Conservation (phyloP, 306 rosid species). For the Vigna reflexopilosa region DNA sequence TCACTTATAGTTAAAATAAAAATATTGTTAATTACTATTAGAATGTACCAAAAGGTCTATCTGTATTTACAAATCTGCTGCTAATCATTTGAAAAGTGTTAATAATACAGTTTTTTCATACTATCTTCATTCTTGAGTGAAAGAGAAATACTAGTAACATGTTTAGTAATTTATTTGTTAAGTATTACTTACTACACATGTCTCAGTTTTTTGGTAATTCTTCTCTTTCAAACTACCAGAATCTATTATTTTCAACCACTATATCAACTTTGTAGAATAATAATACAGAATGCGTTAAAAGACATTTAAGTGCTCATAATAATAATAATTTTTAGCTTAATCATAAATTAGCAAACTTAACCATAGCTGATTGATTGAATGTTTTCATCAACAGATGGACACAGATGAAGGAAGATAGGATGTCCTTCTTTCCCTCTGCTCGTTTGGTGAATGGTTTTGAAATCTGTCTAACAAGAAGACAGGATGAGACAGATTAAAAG, state of each 20-base stretch:
- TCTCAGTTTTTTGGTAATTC: too few relatives aligned
- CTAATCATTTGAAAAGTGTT: too few relatives aligned
- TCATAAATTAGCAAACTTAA: neutral
- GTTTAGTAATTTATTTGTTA: too few relatives aligned
- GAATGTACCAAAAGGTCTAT: too few relatives aligned
- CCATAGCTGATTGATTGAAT: slow-evolving; percentile 18
- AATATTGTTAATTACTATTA: too few relatives aligned
- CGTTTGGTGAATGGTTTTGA: slow-evolving; percentile 87
- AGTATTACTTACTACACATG: too few relatives aligned
- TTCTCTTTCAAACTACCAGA: neutral
- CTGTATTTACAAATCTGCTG: too few relatives aligned
- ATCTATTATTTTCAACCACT: neutral
- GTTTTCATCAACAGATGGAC: slow-evolving; percentile 67
- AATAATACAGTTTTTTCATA: too few relatives aligned
- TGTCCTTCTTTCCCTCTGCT: slow-evolving; percentile 96
- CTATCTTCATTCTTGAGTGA: too few relatives aligned
- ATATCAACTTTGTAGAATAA: neutral
- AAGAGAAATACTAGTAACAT: too few relatives aligned
- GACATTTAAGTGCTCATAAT: neutral
- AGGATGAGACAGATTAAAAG: slow-evolving; percentile 38
- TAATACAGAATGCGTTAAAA: neutral
- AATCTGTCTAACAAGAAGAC: slow-evolving; percentile 61
- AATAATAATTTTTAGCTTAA: neutral
- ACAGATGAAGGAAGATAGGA: slow-evolving; percentile 77
- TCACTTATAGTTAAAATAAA: too few relatives aligned